phyloP scores from a whole-genome alignment of 1,139 yeast species.

The Yamadazyma diddensiae region DNA sequence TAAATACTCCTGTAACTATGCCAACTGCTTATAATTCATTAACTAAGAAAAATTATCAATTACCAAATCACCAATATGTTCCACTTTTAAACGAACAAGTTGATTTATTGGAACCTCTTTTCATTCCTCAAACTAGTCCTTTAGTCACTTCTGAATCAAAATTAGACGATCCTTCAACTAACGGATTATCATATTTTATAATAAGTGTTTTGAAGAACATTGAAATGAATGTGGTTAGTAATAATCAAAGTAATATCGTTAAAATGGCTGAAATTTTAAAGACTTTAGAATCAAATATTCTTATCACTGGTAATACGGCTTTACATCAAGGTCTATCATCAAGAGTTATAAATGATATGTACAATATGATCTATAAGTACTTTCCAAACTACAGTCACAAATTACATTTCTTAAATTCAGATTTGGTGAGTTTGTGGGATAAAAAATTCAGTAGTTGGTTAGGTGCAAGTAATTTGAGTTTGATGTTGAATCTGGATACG shows the following conservation, averaged over 20 bases:
- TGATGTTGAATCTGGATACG: constrained; percentile 40
- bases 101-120: constrained; percentile 50
- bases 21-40: constrained; percentile 16
- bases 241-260: constrained; percentile 23
- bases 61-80: constrained; percentile 43
- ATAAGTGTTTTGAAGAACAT: constrained; percentile 36
- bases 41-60: constrained; percentile 39
- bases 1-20: constrained; percentile 14
- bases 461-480: constrained; percentile 64
- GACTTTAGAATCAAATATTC: constrained; percentile 52
- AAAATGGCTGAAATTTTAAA: constrained; percentile 41
- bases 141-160: constrained; percentile 25
- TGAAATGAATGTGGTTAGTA: constrained; percentile 30
- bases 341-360: constrained; percentile 58
- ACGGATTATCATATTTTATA: constrained; percentile 41
- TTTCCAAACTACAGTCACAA: constrained; percentile 44
- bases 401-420: constrained; percentile 14
- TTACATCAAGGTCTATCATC: constrained; percentile 59
- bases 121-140: constrained; percentile 49
- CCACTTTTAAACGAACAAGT: constrained; percentile 41
- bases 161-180: constrained; percentile 38
- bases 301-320: constrained; percentile 67
- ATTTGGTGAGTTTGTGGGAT: constrained; percentile 45
- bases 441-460: constrained; percentile 60
- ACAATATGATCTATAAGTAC: constrained; percentile 40